These are phyloP conservation scores for Debaryomyces coudertii DNA, from an alignment of 1,139 yeast species.

Conservation along the genomic window DNA sequence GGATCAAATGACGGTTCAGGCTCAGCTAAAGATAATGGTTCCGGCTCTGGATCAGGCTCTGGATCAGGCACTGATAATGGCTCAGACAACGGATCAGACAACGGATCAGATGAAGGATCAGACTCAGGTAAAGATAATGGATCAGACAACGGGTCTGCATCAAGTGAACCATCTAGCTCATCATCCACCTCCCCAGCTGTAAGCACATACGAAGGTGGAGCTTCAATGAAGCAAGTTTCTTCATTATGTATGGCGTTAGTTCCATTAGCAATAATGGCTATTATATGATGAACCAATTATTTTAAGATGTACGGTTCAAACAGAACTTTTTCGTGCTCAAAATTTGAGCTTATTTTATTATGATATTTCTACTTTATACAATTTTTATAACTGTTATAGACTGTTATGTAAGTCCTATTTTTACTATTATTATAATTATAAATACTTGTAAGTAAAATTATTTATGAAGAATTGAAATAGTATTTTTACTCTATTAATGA, in stretches of 20 bases:
- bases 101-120: not conserved
- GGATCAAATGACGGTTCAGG: slow-evolving; percentile 17
- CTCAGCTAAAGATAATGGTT: slow-evolving; percentile 18
- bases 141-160: not conserved
- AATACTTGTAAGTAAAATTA: too few relatives aligned
- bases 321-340: not conserved
- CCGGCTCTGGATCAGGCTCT: slow-evolving; percentile 17
- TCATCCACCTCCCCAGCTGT: slow-evolving; percentile 16
- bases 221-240: slow-evolving; percentile 28
- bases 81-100: not conserved
- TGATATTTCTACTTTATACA: not conserved
- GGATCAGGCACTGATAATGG: slow-evolving; percentile 17
- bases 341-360: not conserved
- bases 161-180: slow-evolving; percentile 12
- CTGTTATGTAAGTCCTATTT: too few relatives aligned
- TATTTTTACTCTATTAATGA: not conserved
- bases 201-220: slow-evolving; percentile 26
- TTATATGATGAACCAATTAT: not conserved
- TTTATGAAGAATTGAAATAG: not conserved
- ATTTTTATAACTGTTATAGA: too few relatives aligned
- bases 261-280: slow-evolving; percentile 25
- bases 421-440: too few relatives aligned
- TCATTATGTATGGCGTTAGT: slow-evolving; percentile 29
- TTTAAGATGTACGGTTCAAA: not conserved
- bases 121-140: not conserved